A percentile compares a stretch with the other conserved stretches of the same genome.
These are phyloP conservation scores for Colletotrichum trifolii DNA, from an alignment of 2,329 filamentous ascomycete species.

Conservation along the genomic window DNA sequence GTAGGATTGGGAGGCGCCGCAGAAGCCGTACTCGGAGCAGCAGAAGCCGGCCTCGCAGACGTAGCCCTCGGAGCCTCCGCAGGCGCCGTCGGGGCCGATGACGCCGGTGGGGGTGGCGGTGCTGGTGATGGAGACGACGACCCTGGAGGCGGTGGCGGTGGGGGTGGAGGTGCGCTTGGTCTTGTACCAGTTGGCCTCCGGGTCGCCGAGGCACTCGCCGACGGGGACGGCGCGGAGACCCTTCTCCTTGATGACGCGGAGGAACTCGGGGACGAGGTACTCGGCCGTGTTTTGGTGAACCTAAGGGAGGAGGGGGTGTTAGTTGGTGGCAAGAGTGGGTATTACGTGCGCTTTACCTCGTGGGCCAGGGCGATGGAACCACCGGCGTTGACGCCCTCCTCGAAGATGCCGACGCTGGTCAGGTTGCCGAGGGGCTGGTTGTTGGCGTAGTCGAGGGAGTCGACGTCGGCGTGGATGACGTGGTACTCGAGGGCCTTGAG, in stretches of 20 bases:
- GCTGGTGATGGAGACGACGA: slow-evolving; percentile 34
- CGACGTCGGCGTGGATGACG: slow-evolving; percentile 39
- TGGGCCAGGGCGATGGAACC: slow-evolving; percentile 58
- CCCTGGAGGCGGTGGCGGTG: slow-evolving; percentile 31
- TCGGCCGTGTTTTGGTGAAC: slow-evolving; percentile 38
- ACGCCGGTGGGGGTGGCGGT: slow-evolving; percentile 37
- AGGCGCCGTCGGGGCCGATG: slow-evolving; percentile 31
- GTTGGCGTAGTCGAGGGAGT: slow-evolving; percentile 44
- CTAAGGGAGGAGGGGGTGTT: neutral
- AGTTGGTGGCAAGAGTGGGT: slow-evolving; percentile 53
- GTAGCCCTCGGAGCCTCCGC: slow-evolving; percentile 33
- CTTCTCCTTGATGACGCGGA: slow-evolving; percentile 39
- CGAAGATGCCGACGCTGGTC: slow-evolving; percentile 48
- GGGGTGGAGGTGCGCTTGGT: slow-evolving; percentile 36
- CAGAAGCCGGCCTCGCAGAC: slow-evolving; percentile 35
- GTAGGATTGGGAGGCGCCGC: slow-evolving; percentile 36
- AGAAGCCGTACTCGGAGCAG: slow-evolving; percentile 39
- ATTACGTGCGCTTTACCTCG: slow-evolving; percentile 45
- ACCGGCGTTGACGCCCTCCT: slow-evolving; percentile 43
- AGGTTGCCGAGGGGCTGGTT: slow-evolving; percentile 41
- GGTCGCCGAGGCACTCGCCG: slow-evolving; percentile 59
- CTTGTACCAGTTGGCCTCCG: slow-evolving; percentile 58
- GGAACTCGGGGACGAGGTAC: slow-evolving; percentile 36
- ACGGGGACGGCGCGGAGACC: slow-evolving; percentile 52
- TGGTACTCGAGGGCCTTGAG: slow-evolving; percentile 36